Evolutionary conservation across 2,329 filamentous ascomycete species (phyloP).

Genomic region (Aspergillus felis): DNA sequence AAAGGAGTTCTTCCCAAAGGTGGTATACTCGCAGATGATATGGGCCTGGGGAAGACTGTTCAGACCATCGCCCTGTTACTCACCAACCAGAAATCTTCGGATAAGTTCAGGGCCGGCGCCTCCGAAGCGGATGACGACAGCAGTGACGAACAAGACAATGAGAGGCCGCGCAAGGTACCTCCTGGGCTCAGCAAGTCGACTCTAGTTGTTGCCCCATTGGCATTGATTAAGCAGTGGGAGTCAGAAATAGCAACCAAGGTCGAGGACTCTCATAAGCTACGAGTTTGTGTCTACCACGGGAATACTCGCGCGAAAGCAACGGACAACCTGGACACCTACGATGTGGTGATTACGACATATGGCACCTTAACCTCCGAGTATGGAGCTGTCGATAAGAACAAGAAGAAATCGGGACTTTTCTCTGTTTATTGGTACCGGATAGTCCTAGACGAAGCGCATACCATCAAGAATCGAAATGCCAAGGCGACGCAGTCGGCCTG

Average conservation of each 20-base stretch:
- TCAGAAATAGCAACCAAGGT: slow-evolving; percentile 84
- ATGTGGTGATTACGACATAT: slow-evolving; percentile 96
- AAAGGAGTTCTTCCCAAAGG: slow-evolving; percentile 78
- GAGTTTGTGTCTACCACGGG: slow-evolving; percentile 88
- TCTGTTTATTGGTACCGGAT: slow-evolving; percentile 92
- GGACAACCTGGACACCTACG: slow-evolving; percentile 74
- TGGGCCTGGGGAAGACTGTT: slow-evolving; percentile 95
- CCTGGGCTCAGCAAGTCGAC: slow-evolving; percentile 71
- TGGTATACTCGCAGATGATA: slow-evolving; percentile 89
- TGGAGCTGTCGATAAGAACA: slow-evolving; percentile 60
- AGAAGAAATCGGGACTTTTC: slow-evolving; percentile 76
- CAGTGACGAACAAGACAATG: slow-evolving; percentile 38
- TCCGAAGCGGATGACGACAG: slow-evolving; percentile 48
- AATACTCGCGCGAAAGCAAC: slow-evolving; percentile 75
- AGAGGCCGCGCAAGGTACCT: slow-evolving; percentile 61
- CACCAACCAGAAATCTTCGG: slow-evolving; percentile 68
- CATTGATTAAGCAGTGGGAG: slow-evolving; percentile 97
- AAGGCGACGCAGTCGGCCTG: slow-evolving; percentile 93
- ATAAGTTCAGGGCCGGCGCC: slow-evolving; percentile 25
- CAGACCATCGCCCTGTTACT: slow-evolving; percentile 89
- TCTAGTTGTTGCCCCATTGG: slow-evolving; percentile 86
- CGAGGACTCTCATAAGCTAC: slow-evolving; percentile 62
- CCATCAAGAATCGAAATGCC: slow-evolving; percentile 96
- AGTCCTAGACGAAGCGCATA: slow-evolving; percentile 94
- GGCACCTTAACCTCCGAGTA: slow-evolving; percentile 93